phyloP scores from a whole-genome alignment of 106 monocot genomes.

The Dendrobium catenatum region DNA sequence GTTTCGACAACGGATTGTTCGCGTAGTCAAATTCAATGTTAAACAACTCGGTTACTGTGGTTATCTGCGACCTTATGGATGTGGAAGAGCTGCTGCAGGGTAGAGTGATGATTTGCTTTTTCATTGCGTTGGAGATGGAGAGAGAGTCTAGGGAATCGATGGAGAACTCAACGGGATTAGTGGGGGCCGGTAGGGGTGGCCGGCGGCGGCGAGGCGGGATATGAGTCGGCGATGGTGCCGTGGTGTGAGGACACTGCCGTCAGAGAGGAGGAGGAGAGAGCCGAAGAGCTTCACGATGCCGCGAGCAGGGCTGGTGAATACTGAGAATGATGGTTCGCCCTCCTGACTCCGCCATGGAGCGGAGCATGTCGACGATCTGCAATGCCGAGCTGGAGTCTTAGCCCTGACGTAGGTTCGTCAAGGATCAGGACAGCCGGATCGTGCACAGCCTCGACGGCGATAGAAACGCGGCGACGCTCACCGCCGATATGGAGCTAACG shows the following conservation, averaged over 20 bases:
- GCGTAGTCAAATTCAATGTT: slow-evolving; percentile 23
- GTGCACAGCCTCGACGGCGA: slow-evolving; percentile 72
- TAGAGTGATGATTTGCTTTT: slow-evolving; percentile 14
- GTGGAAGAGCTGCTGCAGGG: slow-evolving; percentile 73
- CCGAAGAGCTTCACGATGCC: slow-evolving; percentile 71
- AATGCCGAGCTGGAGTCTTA: slow-evolving; percentile 69
- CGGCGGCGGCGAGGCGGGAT: slow-evolving; percentile 23
- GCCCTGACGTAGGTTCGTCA: slow-evolving; percentile 96
- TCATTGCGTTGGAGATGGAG: slow-evolving; percentile 11
- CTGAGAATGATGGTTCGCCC: slow-evolving; percentile 75
- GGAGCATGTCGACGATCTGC: slow-evolving; percentile 61
- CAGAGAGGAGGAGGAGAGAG: slow-evolving; percentile 59
- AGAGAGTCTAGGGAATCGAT: slow-evolving; percentile 61
- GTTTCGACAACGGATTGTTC: slow-evolving; percentile 56
- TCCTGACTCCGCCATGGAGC: slow-evolving; percentile 55
- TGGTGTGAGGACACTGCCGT: slow-evolving; percentile 60
- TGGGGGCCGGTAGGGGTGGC: slow-evolving; percentile 46
- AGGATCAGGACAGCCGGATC: slow-evolving; percentile 67
- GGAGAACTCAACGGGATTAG: slow-evolving; percentile 73
- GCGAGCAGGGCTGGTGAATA: slow-evolving; percentile 84
- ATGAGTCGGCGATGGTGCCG: slow-evolving; percentile 56
- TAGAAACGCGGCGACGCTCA: slow-evolving; percentile 69
- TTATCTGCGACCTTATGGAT: background rate
- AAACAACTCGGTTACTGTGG: background rate
- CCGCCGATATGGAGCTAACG: slow-evolving; percentile 76